Base-by-base conservation (phyloP, 495 filamentous ascomycete species). In the Apodospora peruviana region DNA sequence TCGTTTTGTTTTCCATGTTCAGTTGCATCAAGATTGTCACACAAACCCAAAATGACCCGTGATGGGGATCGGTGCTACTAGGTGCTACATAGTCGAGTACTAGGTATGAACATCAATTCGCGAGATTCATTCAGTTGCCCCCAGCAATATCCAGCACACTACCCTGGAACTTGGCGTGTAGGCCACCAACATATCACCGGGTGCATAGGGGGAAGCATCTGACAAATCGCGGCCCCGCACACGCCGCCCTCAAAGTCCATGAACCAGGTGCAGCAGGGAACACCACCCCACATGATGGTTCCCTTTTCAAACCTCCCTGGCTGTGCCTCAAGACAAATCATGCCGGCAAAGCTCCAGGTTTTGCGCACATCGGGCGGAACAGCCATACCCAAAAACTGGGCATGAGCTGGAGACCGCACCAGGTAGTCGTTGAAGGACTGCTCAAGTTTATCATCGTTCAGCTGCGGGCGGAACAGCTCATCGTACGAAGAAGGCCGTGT, bases 381-480 rank as follows among this genome's bases (percentile, higher is more conserved):
- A 9, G 42, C 43, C 19, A 40, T 11, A 16, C n/a, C 22, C 22
- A 52, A 20, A 27, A 52, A 43, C 38, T 43, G 50, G 0, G 43
- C 24, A 27, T 52, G 44, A 3, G 36, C 37, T 2, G 43, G 43
- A 17, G 43, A 47, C 2, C 24, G 20, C 22, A 14, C 37, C 8
- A 52, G 23, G 38, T 52, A 52, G 14, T 46, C 50, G 18, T 52
- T 52, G 11, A 52, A 37, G 5, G 50, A 34, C 32, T 42, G 36
- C 39, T 52, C 50, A 5, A 18, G 12, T 14, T 36, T 37, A 20
- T 23, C 50, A 18, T 52, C 44, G n/a, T n/a, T n/a, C 2, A 52
- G 25, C 50, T 52, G 50, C 20, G 43, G 50, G n/a, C 50, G 43
- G 50, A 47, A 52, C 8, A 52, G 43, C 39, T 52, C 50, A 0